Conservation (phyloP, 768 basidiomycete genomes). For the Hortiboletus flavorubellus region DNA sequence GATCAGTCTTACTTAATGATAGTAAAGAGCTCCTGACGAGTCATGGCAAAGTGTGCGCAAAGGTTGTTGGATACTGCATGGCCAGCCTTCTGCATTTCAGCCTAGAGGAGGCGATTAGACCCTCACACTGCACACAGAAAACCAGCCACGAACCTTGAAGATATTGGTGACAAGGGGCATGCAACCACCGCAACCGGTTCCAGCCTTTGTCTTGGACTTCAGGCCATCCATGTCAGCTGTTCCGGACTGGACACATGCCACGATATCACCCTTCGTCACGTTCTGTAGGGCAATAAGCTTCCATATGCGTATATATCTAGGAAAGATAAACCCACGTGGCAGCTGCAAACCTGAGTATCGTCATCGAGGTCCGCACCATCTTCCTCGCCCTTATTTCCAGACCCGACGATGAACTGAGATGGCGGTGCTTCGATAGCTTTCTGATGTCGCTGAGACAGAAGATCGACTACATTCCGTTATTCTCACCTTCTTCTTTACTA, state of each 20-base stretch:
- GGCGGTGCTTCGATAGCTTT: conserved; percentile 65
- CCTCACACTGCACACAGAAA: background rate
- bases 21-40: conserved; percentile 64
- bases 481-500: conserved; percentile 62
- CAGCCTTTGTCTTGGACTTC: conserved; percentile 66
- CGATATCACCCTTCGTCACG: conserved; percentile 58
- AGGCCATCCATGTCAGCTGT: conserved; percentile 47
- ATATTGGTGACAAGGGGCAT: conserved; percentile 49
- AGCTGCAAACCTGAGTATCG: conserved; percentile 69
- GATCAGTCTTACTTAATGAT: conserved; percentile 42
- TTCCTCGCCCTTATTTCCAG: conserved; percentile 45
- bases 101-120: conserved; percentile 30
- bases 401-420: conserved; percentile 63
- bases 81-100: conserved; percentile 67
- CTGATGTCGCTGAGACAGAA: conserved; percentile 28
- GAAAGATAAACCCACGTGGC: conserved; percentile 42
- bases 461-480: background rate
- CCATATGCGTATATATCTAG: background rate
- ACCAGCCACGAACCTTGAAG: conserved; percentile 31
- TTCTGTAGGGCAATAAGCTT: conserved; percentile 37
- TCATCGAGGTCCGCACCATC: conserved; percentile 68
- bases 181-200: conserved; percentile 74
- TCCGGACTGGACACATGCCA: conserved; percentile 48
- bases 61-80: conserved; percentile 54
- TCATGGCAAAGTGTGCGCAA: conserved; percentile 63